Evolutionary conservation across 176 grass and related monocot genomes (phyloP).

Genomic region (Calamus simplicifolius): DNA sequence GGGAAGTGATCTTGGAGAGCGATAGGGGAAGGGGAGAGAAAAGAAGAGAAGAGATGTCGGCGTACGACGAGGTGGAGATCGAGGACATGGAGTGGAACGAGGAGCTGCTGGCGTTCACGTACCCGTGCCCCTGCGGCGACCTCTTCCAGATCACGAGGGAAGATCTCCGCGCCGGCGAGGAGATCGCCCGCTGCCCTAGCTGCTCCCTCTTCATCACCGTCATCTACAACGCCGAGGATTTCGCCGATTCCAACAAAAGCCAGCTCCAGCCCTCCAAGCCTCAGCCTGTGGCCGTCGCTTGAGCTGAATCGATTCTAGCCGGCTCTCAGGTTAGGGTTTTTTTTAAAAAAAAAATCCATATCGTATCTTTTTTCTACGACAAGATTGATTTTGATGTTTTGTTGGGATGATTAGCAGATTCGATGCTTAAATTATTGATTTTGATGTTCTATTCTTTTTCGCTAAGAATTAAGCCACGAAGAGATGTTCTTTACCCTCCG

Average conservation of each 20-base stretch:
- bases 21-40: neutral
- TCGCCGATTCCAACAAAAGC: slow-evolving; percentile 45
- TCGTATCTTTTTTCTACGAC: neutral
- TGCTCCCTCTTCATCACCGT: slow-evolving; percentile 96
- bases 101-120: slow-evolving; percentile 74
- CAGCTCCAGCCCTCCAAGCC: slow-evolving; percentile 29
- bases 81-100: slow-evolving; percentile 98
- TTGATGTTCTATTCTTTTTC: no score
- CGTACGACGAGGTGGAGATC: slow-evolving; percentile 99
- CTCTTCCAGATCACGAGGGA: slow-evolving; percentile 88
- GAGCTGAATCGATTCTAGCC: slow-evolving; percentile 5
- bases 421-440: no score
- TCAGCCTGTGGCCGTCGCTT: slow-evolving; percentile 54
- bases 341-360: neutral
- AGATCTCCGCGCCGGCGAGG: slow-evolving; percentile 86
- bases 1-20: slow-evolving; percentile 9
- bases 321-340: neutral
- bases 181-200: slow-evolving; percentile 85
- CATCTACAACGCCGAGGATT: slow-evolving; percentile 89
- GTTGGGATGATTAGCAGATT: no score
- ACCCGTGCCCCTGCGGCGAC: slow-evolving; percentile 95
- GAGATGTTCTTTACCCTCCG: no score
- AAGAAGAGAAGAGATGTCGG: slow-evolving; percentile 33
- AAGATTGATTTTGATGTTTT: no score
- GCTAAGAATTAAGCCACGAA: no score